Evolutionary conservation across 305 asterid genomes (phyloP), one percentile per base, ranked within the genome.

Genomic region (Fraxinus velutina): DNA sequence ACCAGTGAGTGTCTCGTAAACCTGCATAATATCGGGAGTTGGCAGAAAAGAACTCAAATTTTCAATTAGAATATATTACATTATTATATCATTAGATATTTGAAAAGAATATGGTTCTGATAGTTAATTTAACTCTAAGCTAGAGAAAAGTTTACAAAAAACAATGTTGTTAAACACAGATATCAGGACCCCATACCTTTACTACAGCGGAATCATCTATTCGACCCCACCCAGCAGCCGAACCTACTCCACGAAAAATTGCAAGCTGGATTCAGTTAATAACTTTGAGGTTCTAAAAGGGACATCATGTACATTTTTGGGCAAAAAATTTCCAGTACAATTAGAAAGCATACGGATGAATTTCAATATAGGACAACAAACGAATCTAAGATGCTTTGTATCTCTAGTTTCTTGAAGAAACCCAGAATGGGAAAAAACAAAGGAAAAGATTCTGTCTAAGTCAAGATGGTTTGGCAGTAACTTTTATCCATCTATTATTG

Each of bases 141-240:
- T 73, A 13, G 13, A 37, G 37, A 83, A 55, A 9, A 50, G 47
- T 24, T 47, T 19, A 68, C 42, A 78, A 70, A 36, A 44, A 44
- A 62, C 39, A 64, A 64, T 17, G 60, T 84, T 29, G 72, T 37
- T 83, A 79, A 72, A 79, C 22, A 72, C 42, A 62, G 60, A 79
- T 78, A 81, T 82, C 79, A 84, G 85, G 81, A 83, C 79, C 30
- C 15, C 72, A 83, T 82, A 95, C 99, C 99, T 96, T 96, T 36
- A 96, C 99, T 78, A 96, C 98, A 60, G 93, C 93, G 66, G 98
- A 88, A 92, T 96, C 99, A 85, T 96, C 99, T 70, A 96, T 86
- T 74, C 93, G 92, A 29, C 99, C 99, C 99, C 99, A 96, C 84
- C 99, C 99, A 81, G 98, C 94, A 83, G 99, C 97, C 34, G 99